Evolutionary conservation across 805 yeast species (phyloP).

Genomic region (Brettanomyces nanus): DNA sequence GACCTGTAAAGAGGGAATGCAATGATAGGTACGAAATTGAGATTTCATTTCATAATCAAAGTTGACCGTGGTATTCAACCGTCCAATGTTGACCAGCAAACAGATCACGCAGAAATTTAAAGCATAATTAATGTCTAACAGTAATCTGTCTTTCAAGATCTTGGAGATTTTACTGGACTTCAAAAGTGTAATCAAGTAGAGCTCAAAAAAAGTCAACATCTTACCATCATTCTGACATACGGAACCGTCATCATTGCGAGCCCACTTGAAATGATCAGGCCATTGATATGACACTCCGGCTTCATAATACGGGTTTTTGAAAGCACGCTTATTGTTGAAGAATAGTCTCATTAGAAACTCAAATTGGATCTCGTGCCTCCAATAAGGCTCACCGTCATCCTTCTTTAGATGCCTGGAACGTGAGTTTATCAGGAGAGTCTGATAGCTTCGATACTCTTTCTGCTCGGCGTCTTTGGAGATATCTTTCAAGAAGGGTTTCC

Average conservation of each 20-base stretch:
- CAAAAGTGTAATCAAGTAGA: conserved; percentile 75
- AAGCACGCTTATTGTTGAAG: conserved; percentile 53
- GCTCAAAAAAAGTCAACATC: conserved; percentile 69
- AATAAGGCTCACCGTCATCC: conserved; percentile 85
- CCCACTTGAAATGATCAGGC: conserved; percentile 23
- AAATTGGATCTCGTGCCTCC: conserved; percentile 82
- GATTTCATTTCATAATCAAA: conserved; percentile 95
- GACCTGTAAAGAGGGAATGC: conserved; percentile 83
- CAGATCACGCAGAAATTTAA: conserved; percentile 37
- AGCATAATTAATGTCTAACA: conserved; percentile 41
- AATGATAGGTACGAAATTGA: conserved; percentile 84
- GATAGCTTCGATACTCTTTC: conserved; percentile 19
- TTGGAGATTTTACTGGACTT: conserved; percentile 78
- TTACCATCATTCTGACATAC: conserved; percentile 25
- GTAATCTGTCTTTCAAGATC: conserved; percentile 70
- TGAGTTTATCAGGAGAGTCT: conserved; percentile 23
- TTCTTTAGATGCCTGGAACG: conserved; percentile 63
- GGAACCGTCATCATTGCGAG: conserved; percentile 18
- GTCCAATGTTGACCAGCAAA: conserved; percentile 80
- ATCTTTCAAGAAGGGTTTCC: conserved; percentile 7
- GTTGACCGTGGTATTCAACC: conserved; percentile 92
- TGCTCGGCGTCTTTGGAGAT: conserved; percentile 6
- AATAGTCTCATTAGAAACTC: conserved; percentile 64
- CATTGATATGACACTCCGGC: conserved; percentile 30
- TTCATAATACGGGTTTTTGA: conserved; percentile 50